A percentile compares a stretch with the other conserved stretches of the same genome.
Evolutionary conservation across 495 filamentous ascomycete genomes (phyloP).

Genomic region (Penicillium arizonense): DNA sequence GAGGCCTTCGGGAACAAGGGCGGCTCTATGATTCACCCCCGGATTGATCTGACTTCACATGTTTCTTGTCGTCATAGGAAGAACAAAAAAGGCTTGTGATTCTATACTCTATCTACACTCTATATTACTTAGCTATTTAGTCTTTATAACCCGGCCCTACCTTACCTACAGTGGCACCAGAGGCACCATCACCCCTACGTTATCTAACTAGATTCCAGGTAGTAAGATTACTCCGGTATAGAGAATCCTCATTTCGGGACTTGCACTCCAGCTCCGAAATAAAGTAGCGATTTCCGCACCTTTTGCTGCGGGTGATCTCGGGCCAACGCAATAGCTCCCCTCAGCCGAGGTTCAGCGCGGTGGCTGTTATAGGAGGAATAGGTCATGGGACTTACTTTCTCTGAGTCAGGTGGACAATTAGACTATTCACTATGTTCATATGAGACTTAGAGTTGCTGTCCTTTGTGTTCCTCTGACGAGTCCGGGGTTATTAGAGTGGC

Average conservation of each 20-base stretch:
- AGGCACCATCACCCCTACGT: not conserved
- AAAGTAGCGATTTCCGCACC: conserved; percentile 14
- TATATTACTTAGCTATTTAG: not conserved
- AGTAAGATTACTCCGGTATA: conserved; percentile 13
- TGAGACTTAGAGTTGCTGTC: not conserved
- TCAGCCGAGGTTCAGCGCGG: conserved; percentile 32
- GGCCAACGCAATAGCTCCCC: conserved; percentile 21
- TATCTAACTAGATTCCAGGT: not conserved
- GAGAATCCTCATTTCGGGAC: not conserved
- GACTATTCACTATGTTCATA: not conserved
- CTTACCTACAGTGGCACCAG: not conserved
- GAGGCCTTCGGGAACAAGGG: conserved; percentile 33
- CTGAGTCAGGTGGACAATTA: conserved; percentile 11
- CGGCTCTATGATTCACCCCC: conserved; percentile 15
- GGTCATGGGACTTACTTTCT: conserved; percentile 5
- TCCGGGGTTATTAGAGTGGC: not conserved
- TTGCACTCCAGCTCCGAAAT: not conserved
- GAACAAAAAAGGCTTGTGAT: conserved; percentile 8
- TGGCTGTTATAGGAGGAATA: conserved; percentile 1
- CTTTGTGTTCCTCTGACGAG: not conserved
- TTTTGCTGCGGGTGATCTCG: conserved; percentile 26
- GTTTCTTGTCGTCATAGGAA: conserved; percentile 20
- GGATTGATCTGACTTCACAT: conserved; percentile 28
- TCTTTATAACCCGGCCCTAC: not conserved
- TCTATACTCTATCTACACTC: not conserved